These are phyloP conservation scores for Spathaspora sp. DNA, from an alignment of 805 yeast genomes.

Conservation along the genomic window DNA sequence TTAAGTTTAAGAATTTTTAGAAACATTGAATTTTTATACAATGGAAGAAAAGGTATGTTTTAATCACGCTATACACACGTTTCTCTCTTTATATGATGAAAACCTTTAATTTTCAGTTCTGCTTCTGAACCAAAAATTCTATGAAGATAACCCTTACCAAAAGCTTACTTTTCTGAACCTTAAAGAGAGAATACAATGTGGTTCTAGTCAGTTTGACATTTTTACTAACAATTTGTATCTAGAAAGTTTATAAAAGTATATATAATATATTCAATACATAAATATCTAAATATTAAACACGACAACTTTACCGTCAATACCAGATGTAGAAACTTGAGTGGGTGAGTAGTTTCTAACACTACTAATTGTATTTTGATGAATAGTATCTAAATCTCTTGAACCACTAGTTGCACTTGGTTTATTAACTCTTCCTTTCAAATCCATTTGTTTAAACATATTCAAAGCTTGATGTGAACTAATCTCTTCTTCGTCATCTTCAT, in stretches of 20 bases:
- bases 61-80: neutral
- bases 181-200: neutral
- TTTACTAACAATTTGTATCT: neutral
- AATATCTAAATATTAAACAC: constrained; percentile 43
- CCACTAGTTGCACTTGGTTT: constrained; percentile 22
- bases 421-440: constrained; percentile 80
- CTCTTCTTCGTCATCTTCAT: constrained; percentile 48
- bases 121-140: constrained; percentile 79
- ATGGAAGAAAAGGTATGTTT: neutral
- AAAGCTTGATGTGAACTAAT: constrained; percentile 73
- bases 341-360: constrained; percentile 49
- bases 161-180: constrained; percentile 47
- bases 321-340: constrained; percentile 59
- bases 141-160: constrained; percentile 77
- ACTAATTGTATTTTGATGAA: constrained; percentile 89
- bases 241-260: neutral
- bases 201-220: neutral
- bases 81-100: constrained; percentile 50
- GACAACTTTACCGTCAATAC: constrained; percentile 90
- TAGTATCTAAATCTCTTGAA: constrained; percentile 54
- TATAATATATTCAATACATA: neutral
- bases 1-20: neutral
- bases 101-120: constrained; percentile 74
- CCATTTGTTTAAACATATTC: constrained; percentile 93
- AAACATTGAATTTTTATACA: neutral